Base-by-base conservation (phyloP, 768 basidiomycete genomes). In the Lentinula boryana region DNA sequence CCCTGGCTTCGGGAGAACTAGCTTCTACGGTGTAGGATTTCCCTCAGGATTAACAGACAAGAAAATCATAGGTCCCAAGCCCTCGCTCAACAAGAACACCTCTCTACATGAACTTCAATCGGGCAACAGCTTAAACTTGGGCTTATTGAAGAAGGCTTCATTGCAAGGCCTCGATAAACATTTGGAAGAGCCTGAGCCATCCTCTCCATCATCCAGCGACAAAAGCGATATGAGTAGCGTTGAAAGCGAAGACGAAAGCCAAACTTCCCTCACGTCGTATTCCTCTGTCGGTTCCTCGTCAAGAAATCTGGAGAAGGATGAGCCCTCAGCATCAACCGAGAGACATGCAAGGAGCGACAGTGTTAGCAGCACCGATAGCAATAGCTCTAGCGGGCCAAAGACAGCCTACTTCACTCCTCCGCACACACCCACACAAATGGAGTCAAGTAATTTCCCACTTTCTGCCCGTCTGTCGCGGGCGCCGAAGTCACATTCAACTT, bases 371-470 rank as follows among this genome's bases (percentile, higher is more conserved):
- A n/a, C 27, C 21, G 35, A 27, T 27, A 58, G 48, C 33, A 18
- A 31, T 13, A 44, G 10, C 18, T 56, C 54, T 31, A 48, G 16
- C 5, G 58, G 58, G 23, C 57, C 70, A 13, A 64, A 64, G 59
- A 78, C 84, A 13, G 76, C 81, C 1, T 83, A 80, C 63, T 82
- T 74, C 60, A 83, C 82, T 2, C 82, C 82, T 21, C 81, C 80
- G 33, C 81, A 80, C 67, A 81, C 80, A 1, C 80, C 81, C 4
- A 60, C 51, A n/a, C 59, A 46, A 54, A 36, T 23, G 23, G 50
- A 46, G 23, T n/a, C 21, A 16, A n/a, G 38, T n/a, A 48, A 21
- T 50, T 36, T 18, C 40, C 51, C 51, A 35, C 48, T 56, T 52
- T 62, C 62, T 18, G 48, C 38, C 23, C 48, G 27, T 27, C 50